phyloP scores from a whole-genome alignment of 768 basidiomycete genomes.

The Podaxis carcinomalis region DNA sequence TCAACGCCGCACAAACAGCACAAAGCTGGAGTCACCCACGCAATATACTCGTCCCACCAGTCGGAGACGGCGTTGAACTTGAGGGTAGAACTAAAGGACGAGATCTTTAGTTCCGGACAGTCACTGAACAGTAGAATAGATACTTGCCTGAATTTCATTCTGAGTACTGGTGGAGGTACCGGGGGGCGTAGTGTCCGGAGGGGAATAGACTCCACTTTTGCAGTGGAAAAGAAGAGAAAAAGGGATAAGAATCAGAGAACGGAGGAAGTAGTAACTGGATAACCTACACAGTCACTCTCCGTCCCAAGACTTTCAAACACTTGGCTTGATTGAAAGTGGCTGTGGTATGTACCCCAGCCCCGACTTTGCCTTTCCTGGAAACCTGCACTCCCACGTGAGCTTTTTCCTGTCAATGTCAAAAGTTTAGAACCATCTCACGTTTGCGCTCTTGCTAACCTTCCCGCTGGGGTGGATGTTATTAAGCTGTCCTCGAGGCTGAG shows the following conservation, averaged over 20 bases:
- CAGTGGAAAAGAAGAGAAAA: not conserved
- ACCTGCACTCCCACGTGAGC: not conserved
- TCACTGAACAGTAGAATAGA: not conserved
- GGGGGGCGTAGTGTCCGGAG: constrained; percentile 27
- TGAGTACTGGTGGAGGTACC: constrained; percentile 19
- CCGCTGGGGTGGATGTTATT: not conserved
- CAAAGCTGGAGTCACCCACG: constrained; percentile 42
- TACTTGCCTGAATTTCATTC: constrained; percentile 62
- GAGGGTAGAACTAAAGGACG: constrained; percentile 61
- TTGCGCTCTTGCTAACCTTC: not conserved
- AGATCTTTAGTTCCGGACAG: not conserved
- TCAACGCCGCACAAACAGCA: not conserved
- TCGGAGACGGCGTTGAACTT: constrained; percentile 91
- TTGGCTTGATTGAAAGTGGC: not conserved
- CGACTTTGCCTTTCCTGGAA: not conserved
- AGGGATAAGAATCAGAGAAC: not conserved
- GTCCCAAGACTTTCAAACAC: not conserved
- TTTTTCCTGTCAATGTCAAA: not conserved
- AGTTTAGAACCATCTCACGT: not conserved
- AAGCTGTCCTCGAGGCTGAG: not conserved
- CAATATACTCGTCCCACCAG: constrained; percentile 91
- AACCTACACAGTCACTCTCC: not conserved
- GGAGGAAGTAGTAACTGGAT: not conserved
- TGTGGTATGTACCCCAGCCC: not conserved
- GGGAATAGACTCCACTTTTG: constrained; percentile 36